A percentile compares a stretch with the other conserved stretches of the same genome.
phyloP scores from a whole-genome alignment of 1,284 basidiomycete genomes.

The Thelephora terrestris region DNA sequence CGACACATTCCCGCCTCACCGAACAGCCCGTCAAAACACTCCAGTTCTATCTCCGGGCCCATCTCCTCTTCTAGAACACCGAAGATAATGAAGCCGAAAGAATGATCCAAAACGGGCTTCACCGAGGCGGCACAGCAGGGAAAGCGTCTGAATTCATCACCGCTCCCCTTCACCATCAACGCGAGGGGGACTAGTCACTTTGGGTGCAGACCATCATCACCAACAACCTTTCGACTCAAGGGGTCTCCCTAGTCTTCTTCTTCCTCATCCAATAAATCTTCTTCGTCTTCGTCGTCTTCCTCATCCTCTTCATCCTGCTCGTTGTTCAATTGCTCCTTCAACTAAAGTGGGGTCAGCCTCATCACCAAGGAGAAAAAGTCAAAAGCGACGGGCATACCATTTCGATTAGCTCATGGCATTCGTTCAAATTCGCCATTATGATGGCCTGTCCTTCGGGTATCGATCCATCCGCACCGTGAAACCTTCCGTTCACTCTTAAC shows the following conservation, averaged over 20 bases:
- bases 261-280: conserved; percentile 16
- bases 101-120: too few species aligned
- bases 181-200: too few species aligned
- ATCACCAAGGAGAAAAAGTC: neutral
- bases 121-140: too few species aligned
- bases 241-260: conserved; percentile 6
- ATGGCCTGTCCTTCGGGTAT: conserved; percentile 97
- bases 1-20: too few species aligned
- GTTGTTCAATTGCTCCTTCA: conserved; percentile 74
- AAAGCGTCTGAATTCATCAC: too few species aligned
- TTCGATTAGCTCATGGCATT: conserved; percentile 92
- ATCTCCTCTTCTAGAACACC: too few species aligned
- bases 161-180: too few species aligned
- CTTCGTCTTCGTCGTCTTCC: conserved; percentile 17
- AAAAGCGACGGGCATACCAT: conserved; percentile 46
- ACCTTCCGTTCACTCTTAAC: conserved; percentile 88
- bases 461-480: conserved; percentile 71
- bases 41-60: too few species aligned
- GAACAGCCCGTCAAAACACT: too few species aligned
- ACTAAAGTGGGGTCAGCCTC: conserved; percentile 26
- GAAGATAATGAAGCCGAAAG: too few species aligned
- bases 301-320: conserved; percentile 48
- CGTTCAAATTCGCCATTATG: conserved; percentile 90
- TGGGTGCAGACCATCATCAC: too few species aligned
- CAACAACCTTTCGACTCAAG: too few species aligned